phyloP scores from a whole-genome alignment of 1,284 basidiomycete species.

The Fistulinella cinereoalba region DNA sequence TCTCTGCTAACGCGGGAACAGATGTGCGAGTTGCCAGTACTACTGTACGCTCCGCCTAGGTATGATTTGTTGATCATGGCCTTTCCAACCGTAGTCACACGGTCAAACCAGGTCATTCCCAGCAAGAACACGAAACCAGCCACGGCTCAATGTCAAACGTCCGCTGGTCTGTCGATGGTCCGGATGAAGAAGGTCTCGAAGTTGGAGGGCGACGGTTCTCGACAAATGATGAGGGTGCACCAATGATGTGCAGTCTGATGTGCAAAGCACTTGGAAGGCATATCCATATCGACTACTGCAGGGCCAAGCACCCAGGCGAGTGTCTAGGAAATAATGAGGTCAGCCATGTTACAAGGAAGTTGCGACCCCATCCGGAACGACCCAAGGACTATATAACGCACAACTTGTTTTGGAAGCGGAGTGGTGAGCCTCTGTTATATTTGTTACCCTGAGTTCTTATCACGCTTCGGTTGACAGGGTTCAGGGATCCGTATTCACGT shows the following conservation, averaged over 20 bases:
- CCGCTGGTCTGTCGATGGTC: slow-evolving; percentile 54
- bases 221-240: slow-evolving; percentile 57
- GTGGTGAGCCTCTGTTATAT: slow-evolving; percentile 35
- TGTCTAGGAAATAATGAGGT: slow-evolving; percentile 44
- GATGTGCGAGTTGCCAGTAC: slow-evolving; percentile 56
- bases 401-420: slow-evolving; percentile 53
- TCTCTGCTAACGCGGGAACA: slow-evolving; percentile 16
- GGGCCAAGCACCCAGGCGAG: slow-evolving; percentile 32
- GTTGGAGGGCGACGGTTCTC: slow-evolving; percentile 55
- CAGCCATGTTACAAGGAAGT: slow-evolving; percentile 43
- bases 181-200: slow-evolving; percentile 45
- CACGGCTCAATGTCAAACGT: slow-evolving; percentile 63
- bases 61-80: slow-evolving; percentile 37
- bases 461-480: slow-evolving; percentile 14
- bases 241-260: slow-evolving; percentile 60
- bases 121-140: slow-evolving; percentile 58
- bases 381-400: slow-evolving; percentile 58
- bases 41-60: slow-evolving; percentile 56
- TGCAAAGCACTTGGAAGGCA: slow-evolving; percentile 56
- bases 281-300: slow-evolving; percentile 57
- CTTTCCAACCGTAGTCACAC: too few relatives aligned
- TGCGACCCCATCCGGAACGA: slow-evolving; percentile 44
- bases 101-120: slow-evolving; percentile 62
- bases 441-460: neutral
- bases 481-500: slow-evolving; percentile 54